Evolutionary conservation across 2,329 filamentous ascomycete genomes (phyloP), one percentile per base, ranked within the genome.

Genomic region (Phialophora tarda): DNA sequence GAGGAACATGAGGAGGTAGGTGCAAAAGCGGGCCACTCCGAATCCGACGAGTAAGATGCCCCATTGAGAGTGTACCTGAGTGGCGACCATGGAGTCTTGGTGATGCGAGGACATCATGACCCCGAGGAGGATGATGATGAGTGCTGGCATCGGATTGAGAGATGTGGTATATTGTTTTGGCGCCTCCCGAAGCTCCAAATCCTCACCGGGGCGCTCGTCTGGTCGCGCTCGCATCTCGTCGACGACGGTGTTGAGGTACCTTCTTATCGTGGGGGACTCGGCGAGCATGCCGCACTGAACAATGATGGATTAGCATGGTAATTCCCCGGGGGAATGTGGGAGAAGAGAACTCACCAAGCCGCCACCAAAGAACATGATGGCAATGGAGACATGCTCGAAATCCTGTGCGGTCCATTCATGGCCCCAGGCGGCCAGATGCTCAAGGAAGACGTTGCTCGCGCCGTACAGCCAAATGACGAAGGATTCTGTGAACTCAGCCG

Each of bases 91-190:
- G 66, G 88, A 91, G 30, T 83, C 77, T 77, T 97, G 93, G 66
- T 94, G 91, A 78, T 98, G 94, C 28, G 91, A 92, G 75, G 90
- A 90, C 94, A 98, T 98, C 91, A 97, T 95, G 76, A 93, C 86
- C 38, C 95, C 95, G 1, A 97, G 83, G 0, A 97, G 82, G 65
- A 97, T 82, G 71, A 98, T 94, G 57, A 97, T 86, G 3, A 98
- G 83, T 0, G 89, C 91, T 0, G 94, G 95, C 72, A 98, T 86
- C 0, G 93, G 94, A 77, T 98, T 97, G 76, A 95, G 83, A 0
- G 93, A 91, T 71, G 93, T 86, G 12, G 82, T 80, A 77, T 96
- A 93, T 8, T 87, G 86, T 62, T 82, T 84, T 0, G 92, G 92
- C 21, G 84, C 76, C 59, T 83, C 79, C 76, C 86, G 86, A 21